Conservation (phyloP, 2,329 filamentous ascomycete genomes). For the Rhexocercosporidium sp. region DNA sequence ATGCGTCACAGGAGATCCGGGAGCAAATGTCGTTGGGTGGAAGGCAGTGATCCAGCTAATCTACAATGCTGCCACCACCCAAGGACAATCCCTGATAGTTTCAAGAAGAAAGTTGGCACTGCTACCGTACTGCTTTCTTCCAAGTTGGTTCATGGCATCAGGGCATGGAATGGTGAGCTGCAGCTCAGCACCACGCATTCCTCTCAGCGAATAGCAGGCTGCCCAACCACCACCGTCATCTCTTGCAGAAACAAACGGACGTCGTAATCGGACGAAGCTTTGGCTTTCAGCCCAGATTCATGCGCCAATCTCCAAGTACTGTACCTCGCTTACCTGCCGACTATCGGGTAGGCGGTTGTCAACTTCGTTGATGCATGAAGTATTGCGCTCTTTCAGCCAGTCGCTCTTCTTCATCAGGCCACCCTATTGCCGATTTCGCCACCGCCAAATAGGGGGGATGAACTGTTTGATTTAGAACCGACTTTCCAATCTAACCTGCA, state of each 20-base stretch:
- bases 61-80: not conserved
- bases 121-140: not conserved
- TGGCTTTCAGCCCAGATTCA: slow-evolving; percentile 14
- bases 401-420: slow-evolving; percentile 15
- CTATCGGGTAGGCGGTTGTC: not conserved
- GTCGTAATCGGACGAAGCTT: slow-evolving; percentile 1
- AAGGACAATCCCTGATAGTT: slow-evolving; percentile 7
- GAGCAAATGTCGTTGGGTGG: slow-evolving; percentile 27
- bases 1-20: slow-evolving; percentile 33
- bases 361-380: slow-evolving; percentile 23
- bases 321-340: not conserved
- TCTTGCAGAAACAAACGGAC: slow-evolving; percentile 12
- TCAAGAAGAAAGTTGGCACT: not conserved
- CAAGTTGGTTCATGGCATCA: not conserved
- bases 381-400: slow-evolving; percentile 23
- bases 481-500: slow-evolving; percentile 2
- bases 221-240: not conserved
- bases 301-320: slow-evolving; percentile 9
- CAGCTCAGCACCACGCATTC: not conserved
- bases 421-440: not conserved
- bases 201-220: not conserved
- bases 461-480: not conserved
- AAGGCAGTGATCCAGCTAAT: slow-evolving; percentile 8
- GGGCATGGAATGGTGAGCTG: not conserved
- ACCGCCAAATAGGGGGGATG: slow-evolving; percentile 3